Percentiles rank a stretch among this genome's conserved stretches.
Conservation (phyloP, 306 rosid genomes). For the Pyrus bretschneideri region DNA sequence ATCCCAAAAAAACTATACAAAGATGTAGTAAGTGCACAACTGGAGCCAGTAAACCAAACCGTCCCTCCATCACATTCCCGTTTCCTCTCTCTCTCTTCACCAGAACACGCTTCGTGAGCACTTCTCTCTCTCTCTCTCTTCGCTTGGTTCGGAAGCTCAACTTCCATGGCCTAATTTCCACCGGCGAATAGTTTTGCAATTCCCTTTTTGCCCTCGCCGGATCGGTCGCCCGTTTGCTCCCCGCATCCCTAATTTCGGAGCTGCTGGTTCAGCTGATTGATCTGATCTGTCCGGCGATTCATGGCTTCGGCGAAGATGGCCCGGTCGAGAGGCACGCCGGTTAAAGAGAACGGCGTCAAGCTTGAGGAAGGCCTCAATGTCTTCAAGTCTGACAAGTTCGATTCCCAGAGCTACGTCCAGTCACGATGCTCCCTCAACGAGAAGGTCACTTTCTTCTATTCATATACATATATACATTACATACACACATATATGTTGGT, state of each 20-base stretch:
- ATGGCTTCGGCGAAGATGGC: slow-evolving; percentile 78
- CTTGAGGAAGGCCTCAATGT: slow-evolving; percentile 76
- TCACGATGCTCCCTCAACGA: slow-evolving; percentile 81
- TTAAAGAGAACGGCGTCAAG: slow-evolving; percentile 66
- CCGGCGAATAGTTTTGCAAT: background rate
- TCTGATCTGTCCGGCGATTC: slow-evolving; percentile 18
- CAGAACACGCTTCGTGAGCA: background rate
- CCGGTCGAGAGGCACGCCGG: slow-evolving; percentile 54
- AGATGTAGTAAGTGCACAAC: too few species aligned
- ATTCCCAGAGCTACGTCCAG: slow-evolving; percentile 66
- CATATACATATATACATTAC: background rate
- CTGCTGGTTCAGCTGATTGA: background rate
- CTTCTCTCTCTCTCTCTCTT: background rate
- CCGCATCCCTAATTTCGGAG: background rate
- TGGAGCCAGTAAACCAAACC: slow-evolving; percentile 4
- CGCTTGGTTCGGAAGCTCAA: slow-evolving; percentile 7
- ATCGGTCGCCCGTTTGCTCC: background rate
- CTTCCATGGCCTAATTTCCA: background rate
- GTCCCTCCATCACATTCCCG: background rate
- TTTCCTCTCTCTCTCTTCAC: background rate
- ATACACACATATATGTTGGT: background rate
- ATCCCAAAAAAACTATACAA: too few species aligned
- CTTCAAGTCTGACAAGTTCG: slow-evolving; percentile 85
- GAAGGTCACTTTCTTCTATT: slow-evolving; percentile 38
- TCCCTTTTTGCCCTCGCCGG: background rate